Base-by-base conservation (phyloP, 163 green algal genomes). In the Chlorella variabilis region DNA sequence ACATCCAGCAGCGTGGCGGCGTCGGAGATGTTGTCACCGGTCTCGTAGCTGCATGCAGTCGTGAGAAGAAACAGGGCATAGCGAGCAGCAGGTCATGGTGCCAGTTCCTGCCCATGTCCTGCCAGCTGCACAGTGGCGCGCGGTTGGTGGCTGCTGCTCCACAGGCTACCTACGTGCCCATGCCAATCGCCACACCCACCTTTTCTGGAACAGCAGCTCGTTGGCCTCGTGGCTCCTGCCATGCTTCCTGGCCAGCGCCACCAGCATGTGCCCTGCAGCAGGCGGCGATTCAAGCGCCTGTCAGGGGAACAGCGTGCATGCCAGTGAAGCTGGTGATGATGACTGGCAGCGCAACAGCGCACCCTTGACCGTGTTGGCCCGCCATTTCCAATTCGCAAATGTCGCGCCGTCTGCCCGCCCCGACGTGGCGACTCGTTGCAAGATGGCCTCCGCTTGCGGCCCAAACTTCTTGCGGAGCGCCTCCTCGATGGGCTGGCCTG, bases 311-410 rank as follows among this genome's bases (percentile, higher is more conserved):
- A 65, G 56, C 56, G 6, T 65, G 56, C 18, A 9, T 13, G 20
- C 6, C 21, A 65, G 56, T n/a, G 23, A 31, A n/a, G 56, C n/a
- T n/a, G n/a, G n/a, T n/a, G n/a, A n/a, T n/a, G n/a, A n/a, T n/a
- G 56, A 65, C 9, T 65, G 21, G 25, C 45, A 54, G 45, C n/a
- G 8, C 29, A 36, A 27, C 59, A 67, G 18, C 74, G 8, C 59
- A 81, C 75, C 76, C 36, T 82, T 83, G 4, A 86, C 61, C 1
- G 82, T 86, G 71, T 78, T 82, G 36, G 82, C 59, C 36, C 82
- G 62, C 73, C 74, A 86, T 29, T 61, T 73, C 82, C 82, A 86
- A 34, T 71, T n/a, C 2, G 61, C 62, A 75, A 86, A 86, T 11
- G 13, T 1, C 0, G 51, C 82, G 27, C 82, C 82, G 29, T 83